phyloP scores from a whole-genome alignment of 148 eudicot genomes.

The Fallopia convolvulus region DNA sequence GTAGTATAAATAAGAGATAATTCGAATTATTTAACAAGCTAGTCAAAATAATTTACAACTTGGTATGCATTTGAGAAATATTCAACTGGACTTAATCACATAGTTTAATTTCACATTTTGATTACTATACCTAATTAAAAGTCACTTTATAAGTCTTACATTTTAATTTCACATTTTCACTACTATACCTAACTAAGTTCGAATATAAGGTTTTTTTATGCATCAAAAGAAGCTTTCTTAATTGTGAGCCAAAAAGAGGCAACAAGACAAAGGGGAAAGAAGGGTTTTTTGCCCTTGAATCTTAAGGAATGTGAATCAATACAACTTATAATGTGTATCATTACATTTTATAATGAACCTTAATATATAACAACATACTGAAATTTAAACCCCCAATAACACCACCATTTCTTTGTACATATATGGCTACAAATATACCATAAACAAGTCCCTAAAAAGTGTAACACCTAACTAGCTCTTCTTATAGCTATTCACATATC shows the following conservation, averaged over 20 bases:
- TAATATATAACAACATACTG: background rate
- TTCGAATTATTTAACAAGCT: background rate
- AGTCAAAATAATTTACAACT: too few relatives aligned
- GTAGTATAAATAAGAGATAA: background rate
- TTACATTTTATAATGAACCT: background rate
- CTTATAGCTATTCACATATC: slow-evolving; percentile 6
- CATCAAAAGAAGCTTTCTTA: too few relatives aligned
- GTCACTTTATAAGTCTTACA: too few relatives aligned
- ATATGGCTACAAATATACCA: slow-evolving; percentile 10
- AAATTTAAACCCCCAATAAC: background rate
- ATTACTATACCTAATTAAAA: background rate
- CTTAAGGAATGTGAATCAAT: background rate
- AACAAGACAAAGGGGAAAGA: background rate
- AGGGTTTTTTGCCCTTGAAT: background rate
- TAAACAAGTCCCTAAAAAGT: background rate
- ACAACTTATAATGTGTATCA: background rate
- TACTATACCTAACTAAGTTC: background rate
- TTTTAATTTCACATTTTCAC: background rate
- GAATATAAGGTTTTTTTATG: too few relatives aligned
- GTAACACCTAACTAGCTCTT: background rate
- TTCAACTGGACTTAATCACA: too few relatives aligned
- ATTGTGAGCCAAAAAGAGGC: too few relatives aligned
- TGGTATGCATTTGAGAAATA: too few relatives aligned
- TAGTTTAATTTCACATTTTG: background rate
- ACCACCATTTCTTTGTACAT: slow-evolving; percentile 7